Percentiles rank a stretch among this genome's conserved stretches.
These are phyloP conservation scores for Wickerhamiella kurtzmanii DNA, from an alignment of 805 yeast genomes.

Conservation along the genomic window DNA sequence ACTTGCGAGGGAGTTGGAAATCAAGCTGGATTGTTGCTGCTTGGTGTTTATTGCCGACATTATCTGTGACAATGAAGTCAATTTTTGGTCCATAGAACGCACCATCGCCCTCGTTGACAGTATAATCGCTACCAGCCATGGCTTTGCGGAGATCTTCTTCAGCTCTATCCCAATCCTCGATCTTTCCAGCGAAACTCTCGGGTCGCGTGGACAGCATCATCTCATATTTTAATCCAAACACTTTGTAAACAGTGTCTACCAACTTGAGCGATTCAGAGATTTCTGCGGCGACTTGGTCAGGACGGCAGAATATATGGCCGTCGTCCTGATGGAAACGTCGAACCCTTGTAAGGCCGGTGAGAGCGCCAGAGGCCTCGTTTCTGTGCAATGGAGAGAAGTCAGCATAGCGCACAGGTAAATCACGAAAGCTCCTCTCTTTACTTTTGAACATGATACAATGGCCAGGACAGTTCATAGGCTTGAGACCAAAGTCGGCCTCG, in stretches of 20 bases:
- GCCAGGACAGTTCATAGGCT: constrained; percentile 96
- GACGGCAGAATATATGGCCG: constrained; percentile 87
- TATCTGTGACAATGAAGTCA: constrained; percentile 72
- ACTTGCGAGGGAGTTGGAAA: constrained; percentile 81
- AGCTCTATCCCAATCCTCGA: constrained; percentile 71
- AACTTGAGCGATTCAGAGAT: constrained; percentile 58
- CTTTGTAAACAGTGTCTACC: constrained; percentile 58
- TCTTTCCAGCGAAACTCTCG: constrained; percentile 58
- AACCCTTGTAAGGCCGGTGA: constrained; percentile 84
- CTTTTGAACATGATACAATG: constrained; percentile 88
- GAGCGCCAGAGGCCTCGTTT: constrained; percentile 89
- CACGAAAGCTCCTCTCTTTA: constrained; percentile 87
- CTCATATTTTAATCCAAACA: constrained; percentile 51
- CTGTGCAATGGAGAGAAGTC: constrained; percentile 90
- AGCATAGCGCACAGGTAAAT: constrained; percentile 69
- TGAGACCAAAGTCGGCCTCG: constrained; percentile 52
- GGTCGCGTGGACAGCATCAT: constrained; percentile 81
- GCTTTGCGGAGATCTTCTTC: constrained; percentile 53
- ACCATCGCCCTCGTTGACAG: constrained; percentile 80
- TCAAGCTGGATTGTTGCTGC: constrained; percentile 93
- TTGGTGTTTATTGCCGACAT: constrained; percentile 71
- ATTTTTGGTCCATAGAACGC: constrained; percentile 67
- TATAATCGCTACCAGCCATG: constrained; percentile 52
- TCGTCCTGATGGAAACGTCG: constrained; percentile 96
- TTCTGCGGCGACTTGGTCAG: constrained; percentile 62